Conservation (phyloP, 1,284 basidiomycete genomes). For the Lentinula novae-zelandiae region DNA sequence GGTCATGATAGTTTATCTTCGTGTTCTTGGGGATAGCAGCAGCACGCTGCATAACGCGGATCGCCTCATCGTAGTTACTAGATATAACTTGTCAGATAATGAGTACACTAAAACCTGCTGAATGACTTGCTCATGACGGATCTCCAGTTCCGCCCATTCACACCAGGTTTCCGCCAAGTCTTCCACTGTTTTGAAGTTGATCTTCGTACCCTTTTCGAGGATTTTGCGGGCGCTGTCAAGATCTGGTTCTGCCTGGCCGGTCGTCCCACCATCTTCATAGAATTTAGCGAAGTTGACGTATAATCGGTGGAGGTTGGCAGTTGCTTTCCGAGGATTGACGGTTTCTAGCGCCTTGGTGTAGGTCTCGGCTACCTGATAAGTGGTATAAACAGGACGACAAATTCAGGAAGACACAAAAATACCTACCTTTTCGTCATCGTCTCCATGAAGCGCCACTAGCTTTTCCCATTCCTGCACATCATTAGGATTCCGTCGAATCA, state of each 20-base stretch:
- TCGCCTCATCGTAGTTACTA: slow-evolving; percentile 95
- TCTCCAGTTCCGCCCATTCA: slow-evolving; percentile 98
- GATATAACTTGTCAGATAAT: slow-evolving; percentile 9
- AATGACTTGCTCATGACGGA: slow-evolving; percentile 82
- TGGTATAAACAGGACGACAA: not conserved
- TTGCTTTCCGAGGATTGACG: slow-evolving; percentile 87
- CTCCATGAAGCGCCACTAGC: slow-evolving; percentile 89
- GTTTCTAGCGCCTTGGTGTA: slow-evolving; percentile 90
- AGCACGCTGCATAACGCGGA: slow-evolving; percentile 94
- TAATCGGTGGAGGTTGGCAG: slow-evolving; percentile 86
- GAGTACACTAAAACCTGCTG: not conserved
- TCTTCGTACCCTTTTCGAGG: slow-evolving; percentile 87
- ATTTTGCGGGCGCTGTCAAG: slow-evolving; percentile 87
- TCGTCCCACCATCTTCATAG: slow-evolving; percentile 92
- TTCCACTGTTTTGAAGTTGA: slow-evolving; percentile 94
- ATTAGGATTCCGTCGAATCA: slow-evolving; percentile 91
- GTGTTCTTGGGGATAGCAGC: slow-evolving; percentile 85
- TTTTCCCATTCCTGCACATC: slow-evolving; percentile 99
- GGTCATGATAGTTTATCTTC: slow-evolving; percentile 94
- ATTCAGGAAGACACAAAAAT: not conserved
- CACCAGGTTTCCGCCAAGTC: slow-evolving; percentile 99
- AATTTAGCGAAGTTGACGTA: slow-evolving; percentile 97
- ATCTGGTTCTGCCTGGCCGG: slow-evolving; percentile 76
- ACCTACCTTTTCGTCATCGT: slow-evolving; percentile 85
- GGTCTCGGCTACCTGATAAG: slow-evolving; percentile 78